Conservation (phyloP, 2,329 filamentous ascomycete species). For the Mariannaea elegans region DNA sequence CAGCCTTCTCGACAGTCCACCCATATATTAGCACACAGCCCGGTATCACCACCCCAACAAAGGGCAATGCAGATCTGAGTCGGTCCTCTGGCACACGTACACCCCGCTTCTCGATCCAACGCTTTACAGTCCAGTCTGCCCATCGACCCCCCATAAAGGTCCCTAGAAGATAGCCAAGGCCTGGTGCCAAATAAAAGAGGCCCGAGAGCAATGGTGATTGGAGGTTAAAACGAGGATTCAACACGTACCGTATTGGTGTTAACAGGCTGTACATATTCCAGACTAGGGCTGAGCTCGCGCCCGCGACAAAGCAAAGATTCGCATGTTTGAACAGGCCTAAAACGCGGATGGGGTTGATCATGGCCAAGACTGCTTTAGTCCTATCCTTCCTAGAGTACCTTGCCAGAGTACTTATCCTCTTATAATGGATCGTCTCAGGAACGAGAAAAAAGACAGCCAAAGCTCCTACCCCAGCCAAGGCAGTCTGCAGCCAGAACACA, state of each 20-base stretch:
- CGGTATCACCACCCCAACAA: constrained; percentile 66
- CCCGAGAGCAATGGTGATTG: constrained; percentile 72
- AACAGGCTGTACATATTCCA: constrained; percentile 75
- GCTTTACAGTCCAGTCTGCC: constrained; percentile 72
- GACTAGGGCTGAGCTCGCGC: constrained; percentile 70
- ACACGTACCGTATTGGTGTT: constrained; percentile 75
- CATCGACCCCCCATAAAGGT: constrained; percentile 76
- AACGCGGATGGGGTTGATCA: constrained; percentile 74
- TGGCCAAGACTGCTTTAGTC: constrained; percentile 63
- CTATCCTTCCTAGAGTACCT: constrained; percentile 61
- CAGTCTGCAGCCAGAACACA: constrained; percentile 82
- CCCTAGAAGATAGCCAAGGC: constrained; percentile 73
- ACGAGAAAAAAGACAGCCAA: constrained; percentile 72
- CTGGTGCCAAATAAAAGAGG: constrained; percentile 79
- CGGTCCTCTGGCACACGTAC: constrained; percentile 74
- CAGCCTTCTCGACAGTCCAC: constrained; percentile 59
- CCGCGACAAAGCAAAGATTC: constrained; percentile 68
- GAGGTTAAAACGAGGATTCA: constrained; percentile 79
- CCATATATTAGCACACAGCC: constrained; percentile 71
- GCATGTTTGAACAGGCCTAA: constrained; percentile 72
- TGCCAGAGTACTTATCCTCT: constrained; percentile 68
- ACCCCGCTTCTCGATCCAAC: constrained; percentile 69
- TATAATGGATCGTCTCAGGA: constrained; percentile 76
- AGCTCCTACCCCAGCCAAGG: constrained; percentile 67
- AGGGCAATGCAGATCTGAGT: constrained; percentile 66